Evolutionary conservation across 495 filamentous ascomycete species (phyloP).

Genomic region (Talaromyces wortmannii): DNA sequence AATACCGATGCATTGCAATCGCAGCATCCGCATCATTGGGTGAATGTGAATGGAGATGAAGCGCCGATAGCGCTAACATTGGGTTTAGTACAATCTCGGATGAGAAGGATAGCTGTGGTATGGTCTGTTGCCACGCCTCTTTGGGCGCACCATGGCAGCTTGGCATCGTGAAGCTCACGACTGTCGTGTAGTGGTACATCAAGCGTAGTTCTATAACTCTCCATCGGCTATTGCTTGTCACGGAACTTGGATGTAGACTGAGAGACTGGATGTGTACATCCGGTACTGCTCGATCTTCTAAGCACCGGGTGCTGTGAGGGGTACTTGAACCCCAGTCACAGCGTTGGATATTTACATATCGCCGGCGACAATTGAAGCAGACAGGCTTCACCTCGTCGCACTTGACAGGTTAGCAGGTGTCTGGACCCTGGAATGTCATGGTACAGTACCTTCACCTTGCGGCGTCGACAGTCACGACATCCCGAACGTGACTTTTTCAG

Average conservation of each 20-base stretch:
- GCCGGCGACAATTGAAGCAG: background rate
- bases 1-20: background rate
- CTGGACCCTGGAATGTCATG: background rate
- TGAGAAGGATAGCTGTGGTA: background rate
- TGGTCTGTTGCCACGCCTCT: background rate
- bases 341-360: background rate
- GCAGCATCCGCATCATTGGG: background rate
- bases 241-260: background rate
- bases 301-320: background rate
- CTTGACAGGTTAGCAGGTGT: background rate
- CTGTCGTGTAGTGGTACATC: background rate
- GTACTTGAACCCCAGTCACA: background rate
- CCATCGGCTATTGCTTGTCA: background rate
- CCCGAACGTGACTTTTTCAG: background rate
- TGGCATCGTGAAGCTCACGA: background rate
- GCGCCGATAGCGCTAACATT: background rate
- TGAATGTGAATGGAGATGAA: background rate
- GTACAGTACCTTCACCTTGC: background rate
- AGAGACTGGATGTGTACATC: too few species aligned
- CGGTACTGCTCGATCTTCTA: background rate
- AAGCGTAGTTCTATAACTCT: background rate
- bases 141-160: background rate
- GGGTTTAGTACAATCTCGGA: background rate
- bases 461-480: background rate
- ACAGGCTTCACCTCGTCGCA: background rate